phyloP scores from a whole-genome alignment of 768 basidiomycete species.

The Phlebiopsis gigantea region DNA sequence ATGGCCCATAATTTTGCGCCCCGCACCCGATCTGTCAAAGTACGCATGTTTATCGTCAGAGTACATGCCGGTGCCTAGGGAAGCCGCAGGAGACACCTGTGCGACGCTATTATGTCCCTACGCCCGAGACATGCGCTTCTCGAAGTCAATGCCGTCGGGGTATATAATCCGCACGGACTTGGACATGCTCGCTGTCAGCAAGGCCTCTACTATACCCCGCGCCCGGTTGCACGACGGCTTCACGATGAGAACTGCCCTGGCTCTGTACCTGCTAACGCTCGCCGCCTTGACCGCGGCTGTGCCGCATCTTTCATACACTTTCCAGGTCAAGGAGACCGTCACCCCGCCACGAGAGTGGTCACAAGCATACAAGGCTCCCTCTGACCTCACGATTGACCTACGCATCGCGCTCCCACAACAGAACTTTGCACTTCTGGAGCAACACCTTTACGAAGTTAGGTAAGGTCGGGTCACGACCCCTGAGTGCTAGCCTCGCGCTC shows the following conservation, averaged over 20 bases:
- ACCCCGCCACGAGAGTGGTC: constrained; percentile 45
- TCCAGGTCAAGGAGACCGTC: constrained; percentile 46
- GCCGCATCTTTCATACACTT: constrained; percentile 1
- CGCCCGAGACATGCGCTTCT: neutral
- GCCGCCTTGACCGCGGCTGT: neutral
- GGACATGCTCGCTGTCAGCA: neutral
- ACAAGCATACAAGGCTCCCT: constrained; percentile 35
- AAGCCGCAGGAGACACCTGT: neutral
- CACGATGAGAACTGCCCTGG: neutral
- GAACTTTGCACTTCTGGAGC: constrained; percentile 45
- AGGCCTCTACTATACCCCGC: neutral
- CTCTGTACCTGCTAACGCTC: neutral
- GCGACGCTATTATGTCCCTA: neutral
- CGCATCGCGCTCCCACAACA: constrained; percentile 53
- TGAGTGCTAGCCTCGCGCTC: neutral
- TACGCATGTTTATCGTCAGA: neutral
- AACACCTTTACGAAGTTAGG: constrained; percentile 45
- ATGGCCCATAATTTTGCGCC: neutral
- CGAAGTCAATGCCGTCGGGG: neutral
- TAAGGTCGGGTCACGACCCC: neutral
- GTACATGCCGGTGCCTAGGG: neutral
- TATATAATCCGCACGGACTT: neutral
- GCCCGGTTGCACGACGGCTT: neutral
- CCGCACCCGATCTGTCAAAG: neutral
- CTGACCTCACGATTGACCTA: constrained; percentile 43